Percentiles rank a stretch among this genome's conserved stretches.
These are phyloP conservation scores for Coemansia aciculifera DNA, from an alignment of 192 early-diverging fungal species.

Conservation along the genomic window DNA sequence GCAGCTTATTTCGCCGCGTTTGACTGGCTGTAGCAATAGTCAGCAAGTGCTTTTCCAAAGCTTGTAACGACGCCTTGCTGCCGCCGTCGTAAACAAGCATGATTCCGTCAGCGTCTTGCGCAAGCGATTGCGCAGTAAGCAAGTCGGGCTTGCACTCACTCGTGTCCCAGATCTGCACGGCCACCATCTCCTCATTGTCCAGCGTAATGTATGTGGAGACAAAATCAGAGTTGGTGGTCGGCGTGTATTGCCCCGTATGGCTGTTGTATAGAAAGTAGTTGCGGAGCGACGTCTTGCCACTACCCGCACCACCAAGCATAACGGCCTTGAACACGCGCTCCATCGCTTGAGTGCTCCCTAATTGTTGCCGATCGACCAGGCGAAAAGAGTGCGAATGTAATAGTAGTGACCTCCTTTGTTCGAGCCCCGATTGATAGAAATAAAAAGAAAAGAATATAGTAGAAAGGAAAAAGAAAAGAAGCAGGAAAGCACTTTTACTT, in stretches of 20 bases:
- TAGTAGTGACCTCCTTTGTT: background rate
- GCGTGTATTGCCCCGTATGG: conserved; percentile 31
- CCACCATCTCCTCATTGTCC: conserved; percentile 18
- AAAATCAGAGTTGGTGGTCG: conserved; percentile 46
- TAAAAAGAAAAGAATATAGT: background rate
- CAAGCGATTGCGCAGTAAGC: conserved; percentile 31
- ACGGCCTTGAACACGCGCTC: conserved; percentile 46
- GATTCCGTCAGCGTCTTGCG: conserved; percentile 43
- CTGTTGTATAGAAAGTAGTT: conserved; percentile 39
- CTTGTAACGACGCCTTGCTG: conserved; percentile 5
- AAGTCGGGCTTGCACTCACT: conserved; percentile 17
- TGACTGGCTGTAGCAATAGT: background rate
- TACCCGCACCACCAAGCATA: conserved; percentile 33
- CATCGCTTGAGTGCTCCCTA: background rate
- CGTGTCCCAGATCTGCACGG: conserved; percentile 55
- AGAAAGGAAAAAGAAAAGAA: background rate
- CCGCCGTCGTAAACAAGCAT: conserved; percentile 31
- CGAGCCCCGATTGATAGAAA: background rate
- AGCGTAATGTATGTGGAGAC: conserved; percentile 38
- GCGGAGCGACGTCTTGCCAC: conserved; percentile 52
- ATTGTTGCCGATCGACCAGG: background rate
- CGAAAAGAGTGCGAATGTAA: background rate
- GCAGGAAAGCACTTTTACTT: background rate
- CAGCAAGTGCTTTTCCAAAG: conserved; percentile 15
- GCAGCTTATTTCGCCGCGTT: background rate